These are phyloP conservation scores for Magnusiomyces fungicola DNA, from an alignment of 1,139 yeast species.

Conservation along the genomic window DNA sequence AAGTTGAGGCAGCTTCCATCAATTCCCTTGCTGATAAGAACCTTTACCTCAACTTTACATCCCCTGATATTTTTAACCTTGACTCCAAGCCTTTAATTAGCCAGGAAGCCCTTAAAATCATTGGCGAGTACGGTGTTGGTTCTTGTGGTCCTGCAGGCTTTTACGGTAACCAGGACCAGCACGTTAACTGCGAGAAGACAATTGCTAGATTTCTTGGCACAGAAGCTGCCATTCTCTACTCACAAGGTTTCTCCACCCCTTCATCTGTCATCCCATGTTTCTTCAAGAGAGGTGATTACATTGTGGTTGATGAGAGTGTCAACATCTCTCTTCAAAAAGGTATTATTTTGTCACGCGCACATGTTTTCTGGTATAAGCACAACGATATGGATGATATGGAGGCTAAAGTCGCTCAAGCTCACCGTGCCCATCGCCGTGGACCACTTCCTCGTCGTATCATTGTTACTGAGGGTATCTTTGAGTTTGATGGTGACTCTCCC, in stretches of 20 bases:
- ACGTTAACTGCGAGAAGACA: constrained; percentile 69
- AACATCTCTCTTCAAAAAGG: constrained; percentile 83
- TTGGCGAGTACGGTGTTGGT: constrained; percentile 81
- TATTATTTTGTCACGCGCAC: constrained; percentile 75
- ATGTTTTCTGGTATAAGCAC: constrained; percentile 71
- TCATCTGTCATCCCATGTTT: constrained; percentile 97
- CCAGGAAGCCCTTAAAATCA: constrained; percentile 50
- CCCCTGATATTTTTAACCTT: constrained; percentile 49
- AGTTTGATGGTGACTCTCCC: constrained; percentile 74
- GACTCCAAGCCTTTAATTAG: constrained; percentile 46
- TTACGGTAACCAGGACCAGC: constrained; percentile 93
- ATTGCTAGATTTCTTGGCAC: constrained; percentile 68
- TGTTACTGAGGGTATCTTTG: constrained; percentile 83
- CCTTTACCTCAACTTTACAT: constrained; percentile 30
- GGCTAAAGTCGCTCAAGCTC: constrained; percentile 53
- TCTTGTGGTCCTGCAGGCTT: constrained; percentile 99
- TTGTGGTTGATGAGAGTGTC: constrained; percentile 79
- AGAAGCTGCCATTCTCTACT: constrained; percentile 76
- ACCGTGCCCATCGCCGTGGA: constrained; percentile 45
- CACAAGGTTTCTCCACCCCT: constrained; percentile 87
- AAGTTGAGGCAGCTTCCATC: neutral
- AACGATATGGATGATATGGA: constrained; percentile 82
- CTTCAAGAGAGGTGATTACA: constrained; percentile 88
- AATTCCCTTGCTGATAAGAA: constrained; percentile 22
- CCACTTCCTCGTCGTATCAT: constrained; percentile 84